Evolutionary conservation across 1,139 yeast species (phyloP).

Genomic region (Lodderomyces oxycetoniae): DNA sequence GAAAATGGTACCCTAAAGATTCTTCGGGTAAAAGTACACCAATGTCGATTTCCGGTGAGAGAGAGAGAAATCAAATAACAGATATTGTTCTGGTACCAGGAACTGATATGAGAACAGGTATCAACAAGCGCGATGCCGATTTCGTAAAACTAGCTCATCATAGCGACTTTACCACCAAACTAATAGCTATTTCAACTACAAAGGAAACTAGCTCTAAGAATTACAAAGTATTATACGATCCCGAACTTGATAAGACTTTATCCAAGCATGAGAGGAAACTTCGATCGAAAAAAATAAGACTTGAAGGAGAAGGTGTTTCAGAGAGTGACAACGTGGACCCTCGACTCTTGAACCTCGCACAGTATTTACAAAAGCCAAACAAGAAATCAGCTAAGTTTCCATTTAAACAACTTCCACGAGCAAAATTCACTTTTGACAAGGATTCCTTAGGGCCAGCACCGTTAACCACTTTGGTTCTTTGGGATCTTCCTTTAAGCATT

Average conservation of each 20-base stretch:
- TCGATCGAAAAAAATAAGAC: slow-evolving; percentile 34
- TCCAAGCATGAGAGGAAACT: slow-evolving; percentile 32
- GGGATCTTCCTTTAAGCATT: slow-evolving; percentile 52
- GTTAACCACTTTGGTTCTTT: slow-evolving; percentile 61
- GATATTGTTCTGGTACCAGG: slow-evolving; percentile 16
- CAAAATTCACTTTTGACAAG: slow-evolving; percentile 57
- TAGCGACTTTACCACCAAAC: slow-evolving; percentile 17
- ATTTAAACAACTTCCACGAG: slow-evolving; percentile 46
- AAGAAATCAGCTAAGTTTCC: slow-evolving; percentile 42
- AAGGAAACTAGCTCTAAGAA: slow-evolving; percentile 20
- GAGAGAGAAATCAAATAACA: not conserved
- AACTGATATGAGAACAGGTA: slow-evolving; percentile 31
- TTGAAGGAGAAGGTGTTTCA: slow-evolving; percentile 28
- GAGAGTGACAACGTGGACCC: slow-evolving; percentile 29
- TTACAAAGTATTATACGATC: slow-evolving; percentile 52
- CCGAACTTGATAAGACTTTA: slow-evolving; percentile 38
- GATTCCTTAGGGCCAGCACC: slow-evolving; percentile 78
- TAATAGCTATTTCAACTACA: not conserved
- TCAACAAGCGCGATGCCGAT: slow-evolving; percentile 28
- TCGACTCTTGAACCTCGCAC: slow-evolving; percentile 23
- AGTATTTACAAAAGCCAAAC: slow-evolving; percentile 39
- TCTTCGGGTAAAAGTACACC: slow-evolving; percentile 12
- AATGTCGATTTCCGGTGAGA: slow-evolving; percentile 4
- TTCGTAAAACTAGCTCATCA: slow-evolving; percentile 33
- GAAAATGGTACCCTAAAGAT: slow-evolving; percentile 3